These are phyloP conservation scores for Fusarium euwallaceae DNA, from an alignment of 2,329 filamentous ascomycete species.

Conservation along the genomic window DNA sequence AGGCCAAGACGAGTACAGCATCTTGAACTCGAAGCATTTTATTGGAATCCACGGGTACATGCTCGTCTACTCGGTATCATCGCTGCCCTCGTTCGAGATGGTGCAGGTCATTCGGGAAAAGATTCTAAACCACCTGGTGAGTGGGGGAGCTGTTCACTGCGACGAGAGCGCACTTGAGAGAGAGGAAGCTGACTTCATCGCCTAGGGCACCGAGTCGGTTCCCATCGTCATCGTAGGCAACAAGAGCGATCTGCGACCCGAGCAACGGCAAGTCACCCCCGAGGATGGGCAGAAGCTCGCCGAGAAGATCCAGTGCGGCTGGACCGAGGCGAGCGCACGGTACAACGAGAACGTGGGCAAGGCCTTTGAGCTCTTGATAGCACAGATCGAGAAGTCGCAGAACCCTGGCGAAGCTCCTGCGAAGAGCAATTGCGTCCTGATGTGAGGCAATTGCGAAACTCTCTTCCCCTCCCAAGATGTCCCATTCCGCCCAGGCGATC, in stretches of 20 bases:
- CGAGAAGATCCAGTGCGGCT: slow-evolving; percentile 90
- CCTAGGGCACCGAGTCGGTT: slow-evolving; percentile 88
- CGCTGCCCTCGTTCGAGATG: slow-evolving; percentile 96
- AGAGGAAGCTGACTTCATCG: slow-evolving; percentile 4
- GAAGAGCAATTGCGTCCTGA: slow-evolving; percentile 84
- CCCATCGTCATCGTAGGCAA: slow-evolving; percentile 97
- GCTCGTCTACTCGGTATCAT: slow-evolving; percentile 97
- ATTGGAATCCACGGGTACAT: slow-evolving; percentile 99
- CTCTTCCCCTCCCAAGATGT: neutral
- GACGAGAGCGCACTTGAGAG: neutral
- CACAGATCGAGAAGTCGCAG: slow-evolving; percentile 93
- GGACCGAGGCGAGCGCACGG: slow-evolving; percentile 93
- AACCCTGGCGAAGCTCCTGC: slow-evolving; percentile 88
- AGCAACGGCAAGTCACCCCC: slow-evolving; percentile 89
- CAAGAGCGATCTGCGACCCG: slow-evolving; percentile 92
- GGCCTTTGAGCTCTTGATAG: slow-evolving; percentile 94
- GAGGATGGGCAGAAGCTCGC: slow-evolving; percentile 89
- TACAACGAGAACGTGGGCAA: slow-evolving; percentile 95
- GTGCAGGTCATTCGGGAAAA: slow-evolving; percentile 95
- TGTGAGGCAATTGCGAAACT: slow-evolving; percentile 66
- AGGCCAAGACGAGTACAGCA: slow-evolving; percentile 98
- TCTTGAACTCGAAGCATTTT: slow-evolving; percentile 98
- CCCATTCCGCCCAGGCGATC: slow-evolving; percentile 7
- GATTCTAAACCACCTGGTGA: slow-evolving; percentile 93
- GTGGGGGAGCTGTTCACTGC: slow-evolving; percentile 48